These are phyloP conservation scores for Candida andamanensis DNA, from an alignment of 805 yeast species.

Conservation along the genomic window DNA sequence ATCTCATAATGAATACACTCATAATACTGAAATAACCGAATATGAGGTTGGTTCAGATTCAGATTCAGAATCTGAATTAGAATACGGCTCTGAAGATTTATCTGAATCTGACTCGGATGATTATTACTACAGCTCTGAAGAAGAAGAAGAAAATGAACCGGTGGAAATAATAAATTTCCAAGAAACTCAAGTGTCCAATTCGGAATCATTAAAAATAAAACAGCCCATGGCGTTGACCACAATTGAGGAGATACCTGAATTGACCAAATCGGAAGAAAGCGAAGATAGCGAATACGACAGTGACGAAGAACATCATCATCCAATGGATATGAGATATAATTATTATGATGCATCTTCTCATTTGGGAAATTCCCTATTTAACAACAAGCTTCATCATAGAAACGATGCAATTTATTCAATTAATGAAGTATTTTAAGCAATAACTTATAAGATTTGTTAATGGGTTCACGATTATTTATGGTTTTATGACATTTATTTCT, in stretches of 20 bases:
- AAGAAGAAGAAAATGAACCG: slow-evolving; percentile 14
- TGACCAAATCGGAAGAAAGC: slow-evolving; percentile 7
- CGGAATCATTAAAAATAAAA: too few species aligned
- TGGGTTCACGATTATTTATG: background rate
- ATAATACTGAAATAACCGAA: slow-evolving; percentile 24
- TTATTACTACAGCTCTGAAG: slow-evolving; percentile 17
- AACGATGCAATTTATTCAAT: slow-evolving; percentile 33
- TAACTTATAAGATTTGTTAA: too few species aligned
- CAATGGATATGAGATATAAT: slow-evolving; percentile 1
- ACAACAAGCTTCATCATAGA: slow-evolving; percentile 13
- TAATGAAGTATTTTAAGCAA: slow-evolving; percentile 31
- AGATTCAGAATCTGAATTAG: slow-evolving; percentile 25
- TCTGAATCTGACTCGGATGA: slow-evolving; percentile 16
- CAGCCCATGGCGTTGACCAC: background rate
- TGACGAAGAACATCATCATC: too few species aligned
- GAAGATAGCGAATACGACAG: slow-evolving; percentile 6
- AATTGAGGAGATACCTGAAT: slow-evolving; percentile 9
- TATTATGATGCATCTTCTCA: background rate
- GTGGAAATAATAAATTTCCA: slow-evolving; percentile 1
- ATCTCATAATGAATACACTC: slow-evolving; percentile 7
- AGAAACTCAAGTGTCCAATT: too few species aligned
- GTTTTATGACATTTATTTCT: background rate
- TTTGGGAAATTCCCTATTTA: slow-evolving; percentile 1
- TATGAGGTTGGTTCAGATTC: slow-evolving; percentile 33
- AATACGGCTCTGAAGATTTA: slow-evolving; percentile 10